A percentile compares a stretch with the other conserved stretches of the same genome.
These are phyloP conservation scores for Trifolium subterraneum DNA, from an alignment of 306 rosid species.

Conservation along the genomic window DNA sequence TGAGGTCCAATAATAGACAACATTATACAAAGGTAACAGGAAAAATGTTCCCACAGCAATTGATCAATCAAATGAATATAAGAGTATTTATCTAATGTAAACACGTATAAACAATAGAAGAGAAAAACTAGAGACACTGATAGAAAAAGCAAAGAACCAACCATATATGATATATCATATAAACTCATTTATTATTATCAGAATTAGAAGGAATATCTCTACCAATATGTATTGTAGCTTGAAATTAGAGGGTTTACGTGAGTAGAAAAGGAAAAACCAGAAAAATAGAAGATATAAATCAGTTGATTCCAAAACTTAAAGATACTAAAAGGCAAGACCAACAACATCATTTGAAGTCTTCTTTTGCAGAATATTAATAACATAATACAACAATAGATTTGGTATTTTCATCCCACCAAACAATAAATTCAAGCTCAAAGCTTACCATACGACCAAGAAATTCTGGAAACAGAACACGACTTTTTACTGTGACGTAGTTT, in stretches of 20 bases:
- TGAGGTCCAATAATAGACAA: not conserved
- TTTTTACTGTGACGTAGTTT: constrained; percentile 77
- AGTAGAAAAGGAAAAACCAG: not conserved
- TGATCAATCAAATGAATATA: constrained; percentile 6
- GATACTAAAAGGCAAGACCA: constrained; percentile 8
- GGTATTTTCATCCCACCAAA: constrained; percentile 23
- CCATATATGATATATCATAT: constrained; percentile 7
- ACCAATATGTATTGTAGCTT: constrained; percentile 5
- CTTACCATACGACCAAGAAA: constrained; percentile 99
- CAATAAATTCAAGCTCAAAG: constrained; percentile 31
- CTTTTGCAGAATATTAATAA: constrained; percentile 17
- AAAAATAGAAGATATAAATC: not conserved
- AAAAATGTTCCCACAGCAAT: not conserved
- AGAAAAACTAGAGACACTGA: constrained; percentile 38
- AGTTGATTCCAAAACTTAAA: constrained; percentile 26
- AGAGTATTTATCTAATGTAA: not conserved
- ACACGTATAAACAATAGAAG: constrained; percentile 21
- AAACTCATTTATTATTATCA: constrained; percentile 10
- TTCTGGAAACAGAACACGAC: constrained; percentile 84
- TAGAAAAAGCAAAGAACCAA: constrained; percentile 1
- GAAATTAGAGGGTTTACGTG: not conserved
- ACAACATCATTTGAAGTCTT: constrained; percentile 7
- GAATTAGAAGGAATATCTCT: not conserved
- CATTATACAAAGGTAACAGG: constrained; percentile 8
- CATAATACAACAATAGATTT: constrained; percentile 1